Base-by-base conservation (phyloP, 805 yeast genomes). In the Teunomyces cretensis region DNA sequence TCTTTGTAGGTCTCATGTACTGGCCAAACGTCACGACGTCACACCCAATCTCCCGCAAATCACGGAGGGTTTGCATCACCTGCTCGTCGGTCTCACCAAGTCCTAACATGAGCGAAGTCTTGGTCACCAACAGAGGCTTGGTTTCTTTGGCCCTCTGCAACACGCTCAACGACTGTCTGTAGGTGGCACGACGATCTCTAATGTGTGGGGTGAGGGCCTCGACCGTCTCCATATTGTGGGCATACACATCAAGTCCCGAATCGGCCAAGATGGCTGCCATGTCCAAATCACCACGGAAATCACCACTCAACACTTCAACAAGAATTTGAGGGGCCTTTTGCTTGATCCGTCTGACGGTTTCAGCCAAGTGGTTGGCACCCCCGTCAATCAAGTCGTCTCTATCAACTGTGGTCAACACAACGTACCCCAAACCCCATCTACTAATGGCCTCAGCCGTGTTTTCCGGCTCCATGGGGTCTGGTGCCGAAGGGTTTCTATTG, bases 21-120 rank as follows among this genome's bases (percentile, higher is more conserved):
- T 94, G 99, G 30, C 99, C 99, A 68, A 94, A 94, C 0, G 99
- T 94, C 13, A 94, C 97, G 41, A 94, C 96, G 60, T 94, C 98
- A 64, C 96, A 94, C 7, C 77, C 70, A 36, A 84, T 78, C 14
- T 70, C 81, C 51, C 98, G 79, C 54, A 95, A 72, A 62, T 88
- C 96, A 50, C 66, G 74, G 57, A 94, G 64, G 0, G 97, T 84
- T 52, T 81, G 83, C 61, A 83, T 62, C 9, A 94, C 65, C 67
- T 94, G 97, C 43, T 84, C 96, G 59, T 94, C 98, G 1, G 91
- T 81, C 66, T 94, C 99, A 33, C 99, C 99, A 47, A 94, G 79
- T 6, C 99, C 99, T 40, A 94, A 78, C 99, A 94, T 94, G 46
- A 94, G 56, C 1, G 98, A 91, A 0, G 98, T 90, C 65, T 94